Percentiles rank a stretch among this genome's conserved stretches.
Evolutionary conservation across 2,329 filamentous ascomycete genomes (phyloP).

Genomic region (Aspergillus ruber): DNA sequence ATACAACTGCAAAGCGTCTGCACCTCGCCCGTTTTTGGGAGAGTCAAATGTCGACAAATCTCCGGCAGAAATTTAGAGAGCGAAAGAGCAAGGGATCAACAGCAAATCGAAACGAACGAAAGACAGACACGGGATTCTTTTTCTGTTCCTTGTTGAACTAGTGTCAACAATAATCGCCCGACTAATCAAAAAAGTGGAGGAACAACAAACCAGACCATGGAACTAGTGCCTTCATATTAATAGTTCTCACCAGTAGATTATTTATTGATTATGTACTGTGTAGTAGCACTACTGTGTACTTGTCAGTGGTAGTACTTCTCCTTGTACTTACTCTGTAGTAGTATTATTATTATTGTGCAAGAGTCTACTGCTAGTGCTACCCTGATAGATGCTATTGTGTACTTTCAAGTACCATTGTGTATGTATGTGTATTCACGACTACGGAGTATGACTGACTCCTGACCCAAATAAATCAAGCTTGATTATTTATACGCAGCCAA

Average conservation of each 20-base stretch:
- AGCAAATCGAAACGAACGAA: neutral
- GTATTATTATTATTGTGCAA: neutral
- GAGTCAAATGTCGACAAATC: neutral
- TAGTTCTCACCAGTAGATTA: conserved; percentile 10
- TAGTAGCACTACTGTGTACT: neutral
- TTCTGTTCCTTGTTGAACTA: neutral
- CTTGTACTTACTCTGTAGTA: neutral
- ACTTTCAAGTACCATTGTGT: too few relatives aligned
- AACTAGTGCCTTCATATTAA: conserved; percentile 8
- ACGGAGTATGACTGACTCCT: too few relatives aligned
- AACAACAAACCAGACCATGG: conserved; percentile 19
- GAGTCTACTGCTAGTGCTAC: too few relatives aligned
- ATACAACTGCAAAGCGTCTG: conserved; percentile 14
- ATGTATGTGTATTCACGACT: too few relatives aligned
- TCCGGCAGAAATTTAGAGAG: neutral
- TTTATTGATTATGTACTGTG: neutral
- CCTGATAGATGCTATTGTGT: too few relatives aligned
- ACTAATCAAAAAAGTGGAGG: conserved; percentile 9
- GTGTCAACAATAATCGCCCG: neutral
- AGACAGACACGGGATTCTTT: neutral
- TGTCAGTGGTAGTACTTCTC: neutral
- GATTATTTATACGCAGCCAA: too few relatives aligned
- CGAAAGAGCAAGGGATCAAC: neutral
- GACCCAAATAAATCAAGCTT: too few relatives aligned
- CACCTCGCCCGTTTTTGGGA: conserved; percentile 18